phyloP scores from a whole-genome alignment of 352 stramenopile species.

The Phytopythium delawarense region DNA sequence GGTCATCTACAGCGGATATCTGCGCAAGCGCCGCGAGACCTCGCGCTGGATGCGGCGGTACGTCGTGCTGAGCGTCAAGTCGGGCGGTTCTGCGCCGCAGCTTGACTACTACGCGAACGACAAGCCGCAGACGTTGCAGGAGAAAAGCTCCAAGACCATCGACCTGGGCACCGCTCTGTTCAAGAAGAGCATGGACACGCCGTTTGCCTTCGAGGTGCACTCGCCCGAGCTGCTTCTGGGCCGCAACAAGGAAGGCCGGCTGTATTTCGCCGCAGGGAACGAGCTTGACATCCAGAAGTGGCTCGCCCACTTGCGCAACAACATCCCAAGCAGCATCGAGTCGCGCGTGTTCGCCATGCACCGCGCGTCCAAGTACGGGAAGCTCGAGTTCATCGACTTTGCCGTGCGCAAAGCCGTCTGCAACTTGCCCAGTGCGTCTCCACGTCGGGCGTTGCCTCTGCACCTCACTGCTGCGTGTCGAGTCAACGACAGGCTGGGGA shows the following conservation, averaged over 20 bases:
- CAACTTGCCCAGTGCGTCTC: conserved; percentile 22
- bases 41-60: conserved; percentile 81
- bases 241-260: conserved; percentile 81
- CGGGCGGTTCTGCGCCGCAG: conserved; percentile 21
- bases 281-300: conserved; percentile 89
- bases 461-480: conserved; percentile 54
- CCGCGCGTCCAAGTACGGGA: conserved; percentile 43
- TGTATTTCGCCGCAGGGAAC: conserved; percentile 83
- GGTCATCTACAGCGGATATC: conserved; percentile 46
- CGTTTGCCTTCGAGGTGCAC: conserved; percentile 87
- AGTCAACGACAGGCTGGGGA: not conserved
- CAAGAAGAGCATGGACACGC: conserved; percentile 77
- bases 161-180: conserved; percentile 62
- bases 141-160: conserved; percentile 44
- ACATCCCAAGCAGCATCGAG: conserved; percentile 66
- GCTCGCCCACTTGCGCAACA: conserved; percentile 81
- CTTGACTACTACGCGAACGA: conserved; percentile 71
- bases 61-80: conserved; percentile 46
- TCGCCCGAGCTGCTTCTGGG: conserved; percentile 80
- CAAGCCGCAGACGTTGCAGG: conserved; percentile 33
- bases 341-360: conserved; percentile 81
- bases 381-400: conserved; percentile 70
- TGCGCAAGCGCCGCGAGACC: conserved; percentile 75
- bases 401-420: conserved; percentile 37
- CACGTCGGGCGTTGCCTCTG: conserved; percentile 45